These are phyloP conservation scores for Xylariaceae sp. DNA, from an alignment of 2,329 filamentous ascomycete genomes.

Conservation along the genomic window DNA sequence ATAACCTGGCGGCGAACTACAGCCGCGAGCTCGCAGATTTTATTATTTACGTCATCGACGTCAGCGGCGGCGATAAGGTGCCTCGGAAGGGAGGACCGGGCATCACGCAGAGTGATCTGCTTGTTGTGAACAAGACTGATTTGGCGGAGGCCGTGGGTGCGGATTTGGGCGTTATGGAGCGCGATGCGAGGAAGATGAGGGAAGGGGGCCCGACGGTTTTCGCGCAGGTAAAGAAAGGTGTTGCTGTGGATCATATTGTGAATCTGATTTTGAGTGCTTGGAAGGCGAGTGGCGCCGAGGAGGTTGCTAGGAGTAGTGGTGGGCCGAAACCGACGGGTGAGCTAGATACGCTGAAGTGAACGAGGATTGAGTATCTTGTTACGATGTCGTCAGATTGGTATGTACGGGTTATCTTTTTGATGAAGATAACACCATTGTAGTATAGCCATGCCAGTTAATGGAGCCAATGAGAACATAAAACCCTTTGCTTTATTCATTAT, in stretches of 20 bases:
- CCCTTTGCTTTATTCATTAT: no score
- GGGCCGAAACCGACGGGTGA: conserved; percentile 57
- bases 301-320: conserved; percentile 49
- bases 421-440: conserved; percentile 1
- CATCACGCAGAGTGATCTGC: conserved; percentile 90
- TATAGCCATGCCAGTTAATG: no score
- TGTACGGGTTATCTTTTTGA: no score
- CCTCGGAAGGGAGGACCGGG: conserved; percentile 93
- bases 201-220: conserved; percentile 95
- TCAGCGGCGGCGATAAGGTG: conserved; percentile 93
- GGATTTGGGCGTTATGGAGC: conserved; percentile 88
- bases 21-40: conserved; percentile 90
- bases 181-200: conserved; percentile 89
- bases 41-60: conserved; percentile 98
- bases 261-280: conserved; percentile 86
- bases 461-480: no score
- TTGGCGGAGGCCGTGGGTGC: conserved; percentile 86
- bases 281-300: conserved; percentile 81
- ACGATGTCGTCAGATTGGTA: not conserved
- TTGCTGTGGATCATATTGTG: conserved; percentile 81
- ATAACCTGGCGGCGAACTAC: conserved; percentile 97
- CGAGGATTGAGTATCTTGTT: not conserved
- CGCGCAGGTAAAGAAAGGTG: conserved; percentile 91
- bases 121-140: conserved; percentile 97
- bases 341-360: conserved; percentile 41